Base-by-base conservation (phyloP, 352 stramenopile species). In the Globisporangium splendens region DNA sequence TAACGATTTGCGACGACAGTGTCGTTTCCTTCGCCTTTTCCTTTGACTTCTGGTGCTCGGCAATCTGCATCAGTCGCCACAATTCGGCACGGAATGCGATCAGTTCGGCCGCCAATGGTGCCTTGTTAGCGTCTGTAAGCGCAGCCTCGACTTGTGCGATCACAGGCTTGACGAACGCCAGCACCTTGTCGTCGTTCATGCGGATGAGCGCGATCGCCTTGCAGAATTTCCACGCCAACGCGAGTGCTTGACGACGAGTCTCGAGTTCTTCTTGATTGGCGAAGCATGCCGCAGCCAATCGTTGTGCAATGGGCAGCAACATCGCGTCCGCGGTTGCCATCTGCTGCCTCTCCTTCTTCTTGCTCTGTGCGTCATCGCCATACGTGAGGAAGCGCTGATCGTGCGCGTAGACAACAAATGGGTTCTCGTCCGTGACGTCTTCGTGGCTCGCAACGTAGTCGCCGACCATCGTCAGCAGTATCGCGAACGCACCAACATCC, bases 161-260 rank as follows among this genome's bases (percentile, higher is more conserved):
- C n/a, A 78, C 24, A 3, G 76, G 66, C 14, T 59, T 65, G 1
- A 71, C 70, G 49, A 91, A 91, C 22, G 35, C 49, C 0, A 75
- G 63, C 24, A 88, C 24, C 24, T 84, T 69, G 11, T 54, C 54
- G 35, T 71, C 58, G 24, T 83, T 46, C 14, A 87, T 41, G 13
- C 72, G 68, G 17, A 91, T 43, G 12, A 86, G 43, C 18, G 82
- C 72, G 18, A 91, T 64, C 3, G 77, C 75, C 24, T 83, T 80
- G 50, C 71, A 84, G 33, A 86, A 77, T 58, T 89, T 88, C 83
- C 83, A 93, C n/a, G 67, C 72, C 28, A 81, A n/a, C n/a, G 76
- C 70, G 10, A 90, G 50, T 43, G 53, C 28, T 35, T 35, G 28
- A 8, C 62, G 7, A 20, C 50, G 0, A 33, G 57, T 0, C 33